Evolutionary conservation across 2,329 filamentous ascomycete genomes (phyloP), one percentile per base, ranked within the genome.

Genomic region (Trichoderma lentiforme): DNA sequence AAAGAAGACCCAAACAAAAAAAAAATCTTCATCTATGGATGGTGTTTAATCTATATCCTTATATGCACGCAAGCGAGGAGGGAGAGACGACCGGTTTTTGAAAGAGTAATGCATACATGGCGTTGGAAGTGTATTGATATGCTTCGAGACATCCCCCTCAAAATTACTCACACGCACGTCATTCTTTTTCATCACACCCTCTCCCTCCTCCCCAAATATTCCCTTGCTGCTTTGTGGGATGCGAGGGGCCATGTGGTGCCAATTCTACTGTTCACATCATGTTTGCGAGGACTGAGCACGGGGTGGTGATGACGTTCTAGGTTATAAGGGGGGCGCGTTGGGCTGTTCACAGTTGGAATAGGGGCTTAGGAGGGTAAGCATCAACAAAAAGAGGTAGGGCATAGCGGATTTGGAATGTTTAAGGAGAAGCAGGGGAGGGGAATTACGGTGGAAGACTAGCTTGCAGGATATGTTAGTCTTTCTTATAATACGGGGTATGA

Each of bases 21-120:
- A 21, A 65, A 51, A 18, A 5, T 67, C 18, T 15, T 34, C 30
- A 58, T 58, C 51, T 24, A 11, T n/a, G 24, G 53, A 58, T 39
- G 30, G 14, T 30, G 30, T 67, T 39, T 62, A 47, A 21, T 26
- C 51, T 39, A n/a, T 4, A 58, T 24, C 53, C 32, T 24, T 30
- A 30, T 11, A 39, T 58, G 51, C 30, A 67, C 47, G 64, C 64
- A 67, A 67, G 51, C 64, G 28, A 39, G 51, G 26, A 26, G 32
- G 36, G 39, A 34, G 39, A 34, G n/a, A 21, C 30, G 26, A 26
- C 5, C 24, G 6, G 26, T 36, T 53, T 14, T 65, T 64, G 24
- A 65, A 64, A 26, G 43, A 65, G 28, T 77, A 77, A 77, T 79
- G 76, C 78, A 79, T 80, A 79, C 77, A 80, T 73, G 79, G 77